These are phyloP conservation scores for Cucurbita pepo DNA, from an alignment of 306 rosid genomes.

Conservation along the genomic window DNA sequence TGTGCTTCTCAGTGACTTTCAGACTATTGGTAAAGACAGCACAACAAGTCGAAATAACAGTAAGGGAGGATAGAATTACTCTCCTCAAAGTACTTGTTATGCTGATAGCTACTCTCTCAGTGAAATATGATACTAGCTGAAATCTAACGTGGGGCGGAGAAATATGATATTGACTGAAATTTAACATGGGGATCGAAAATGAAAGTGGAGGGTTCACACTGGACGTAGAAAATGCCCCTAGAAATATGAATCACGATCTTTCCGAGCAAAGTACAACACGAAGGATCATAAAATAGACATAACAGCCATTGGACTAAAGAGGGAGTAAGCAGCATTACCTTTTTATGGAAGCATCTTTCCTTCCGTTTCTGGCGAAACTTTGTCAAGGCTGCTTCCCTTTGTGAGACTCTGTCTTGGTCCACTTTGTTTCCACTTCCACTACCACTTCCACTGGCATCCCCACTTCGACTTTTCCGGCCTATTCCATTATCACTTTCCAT, in stretches of 20 bases:
- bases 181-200: not conserved
- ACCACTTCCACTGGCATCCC: conserved; percentile 47
- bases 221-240: not conserved
- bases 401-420: conserved; percentile 38
- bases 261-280: not conserved
- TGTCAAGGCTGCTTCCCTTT: conserved; percentile 64
- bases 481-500: conserved; percentile 36
- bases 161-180: not conserved
- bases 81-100: not conserved
- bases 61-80: not conserved
- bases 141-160: not conserved
- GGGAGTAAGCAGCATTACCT: conserved; percentile 26
- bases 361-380: conserved; percentile 65
- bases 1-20: not conserved
- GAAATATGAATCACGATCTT: not conserved
- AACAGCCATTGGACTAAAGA: not conserved
- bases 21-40: not conserved
- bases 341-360: conserved; percentile 60
- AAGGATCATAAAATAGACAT: not conserved
- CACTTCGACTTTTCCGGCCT: conserved; percentile 42
- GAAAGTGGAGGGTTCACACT: not conserved
- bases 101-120: not conserved
- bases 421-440: conserved; percentile 22
- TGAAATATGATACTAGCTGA: not conserved
- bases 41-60: not conserved